phyloP scores from a whole-genome alignment of 352 stramenopile genomes.

The Phytophthora uliginosa region DNA sequence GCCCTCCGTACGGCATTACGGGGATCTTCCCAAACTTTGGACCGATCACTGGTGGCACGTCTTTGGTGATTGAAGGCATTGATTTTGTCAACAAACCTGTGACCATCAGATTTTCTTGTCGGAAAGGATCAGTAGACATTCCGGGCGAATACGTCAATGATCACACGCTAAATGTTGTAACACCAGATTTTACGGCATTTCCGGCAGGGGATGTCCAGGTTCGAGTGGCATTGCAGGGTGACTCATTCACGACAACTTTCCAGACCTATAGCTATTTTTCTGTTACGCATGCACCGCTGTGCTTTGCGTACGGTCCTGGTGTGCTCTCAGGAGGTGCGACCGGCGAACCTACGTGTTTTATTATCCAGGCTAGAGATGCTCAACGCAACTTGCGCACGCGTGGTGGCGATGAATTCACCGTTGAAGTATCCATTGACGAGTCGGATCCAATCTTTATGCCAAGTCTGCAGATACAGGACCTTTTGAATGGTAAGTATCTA shows the following conservation, averaged over 20 bases:
- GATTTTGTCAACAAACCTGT: slow-evolving; percentile 91
- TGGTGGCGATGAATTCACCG: slow-evolving; percentile 94
- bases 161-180: slow-evolving; percentile 87
- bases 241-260: slow-evolving; percentile 96
- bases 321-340: slow-evolving; percentile 89
- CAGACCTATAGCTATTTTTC: slow-evolving; percentile 96
- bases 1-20: slow-evolving; percentile 96
- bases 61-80: slow-evolving; percentile 92
- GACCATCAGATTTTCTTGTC: slow-evolving; percentile 93
- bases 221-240: slow-evolving; percentile 93
- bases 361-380: slow-evolving; percentile 90
- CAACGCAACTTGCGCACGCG: slow-evolving; percentile 83
- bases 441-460: slow-evolving; percentile 63
- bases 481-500: slow-evolving; percentile 95
- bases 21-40: slow-evolving; percentile 91
- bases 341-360: slow-evolving; percentile 79
- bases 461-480: slow-evolving; percentile 81
- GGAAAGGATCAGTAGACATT: slow-evolving; percentile 92
- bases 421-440: slow-evolving; percentile 73
- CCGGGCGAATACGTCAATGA: slow-evolving; percentile 92
- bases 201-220: slow-evolving; percentile 90
- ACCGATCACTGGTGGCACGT: slow-evolving; percentile 93
- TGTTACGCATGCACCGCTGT: slow-evolving; percentile 89
- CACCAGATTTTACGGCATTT: slow-evolving; percentile 93
- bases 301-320: slow-evolving; percentile 95